Evolutionary conservation across 345 rosid genomes (phyloP).

Genomic region (Lepidium sativum): DNA sequence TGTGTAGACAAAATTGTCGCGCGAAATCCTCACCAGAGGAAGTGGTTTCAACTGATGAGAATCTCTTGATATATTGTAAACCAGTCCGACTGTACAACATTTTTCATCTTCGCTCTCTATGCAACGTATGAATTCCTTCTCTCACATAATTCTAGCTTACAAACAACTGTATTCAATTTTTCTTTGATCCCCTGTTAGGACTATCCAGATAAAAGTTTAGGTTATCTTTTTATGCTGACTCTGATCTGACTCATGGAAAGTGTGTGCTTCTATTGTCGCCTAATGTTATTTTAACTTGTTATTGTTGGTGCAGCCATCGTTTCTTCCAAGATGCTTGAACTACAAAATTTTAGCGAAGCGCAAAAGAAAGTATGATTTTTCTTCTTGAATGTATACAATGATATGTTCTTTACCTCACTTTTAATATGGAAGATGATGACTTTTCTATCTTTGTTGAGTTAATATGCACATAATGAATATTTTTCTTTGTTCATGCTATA

Average conservation of each 20-base stretch:
- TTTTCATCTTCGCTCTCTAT: conserved; percentile 48
- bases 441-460: background rate
- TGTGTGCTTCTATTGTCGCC: background rate
- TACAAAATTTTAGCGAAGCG: conserved; percentile 51
- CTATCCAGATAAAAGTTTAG: background rate
- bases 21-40: conserved; percentile 56
- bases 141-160: background rate
- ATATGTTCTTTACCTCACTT: background rate
- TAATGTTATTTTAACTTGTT: background rate
- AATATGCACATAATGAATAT: conserved; percentile 7
- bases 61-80: conserved; percentile 66
- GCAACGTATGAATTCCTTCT: conserved; percentile 38
- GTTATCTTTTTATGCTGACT: background rate
- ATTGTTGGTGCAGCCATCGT: conserved; percentile 51
- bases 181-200: background rate
- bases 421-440: background rate
- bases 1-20: conserved; percentile 68
- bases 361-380: conserved; percentile 41
- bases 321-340: conserved; percentile 61
- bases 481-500: background rate
- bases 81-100: conserved; percentile 76
- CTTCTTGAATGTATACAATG: background rate
- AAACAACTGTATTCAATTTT: background rate
- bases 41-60: conserved; percentile 56
- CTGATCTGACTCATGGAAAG: background rate